These are phyloP conservation scores for Plasmopara muralis DNA, from an alignment of 352 stramenopile genomes.

Conservation along the genomic window DNA sequence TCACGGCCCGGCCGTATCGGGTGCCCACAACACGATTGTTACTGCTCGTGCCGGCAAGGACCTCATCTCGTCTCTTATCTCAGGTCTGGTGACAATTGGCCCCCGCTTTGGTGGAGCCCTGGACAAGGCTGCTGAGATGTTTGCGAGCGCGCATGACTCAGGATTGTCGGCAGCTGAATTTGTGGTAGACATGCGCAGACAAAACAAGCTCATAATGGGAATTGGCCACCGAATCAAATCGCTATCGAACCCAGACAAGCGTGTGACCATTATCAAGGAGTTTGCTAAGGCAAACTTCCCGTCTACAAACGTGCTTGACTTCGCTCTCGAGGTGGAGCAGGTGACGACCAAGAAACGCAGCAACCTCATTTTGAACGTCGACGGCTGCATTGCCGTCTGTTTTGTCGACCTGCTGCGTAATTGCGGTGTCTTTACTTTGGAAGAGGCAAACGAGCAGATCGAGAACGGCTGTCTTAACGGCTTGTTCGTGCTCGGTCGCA, in stretches of 20 bases:
- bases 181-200: conserved; percentile 91
- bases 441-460: conserved; percentile 93
- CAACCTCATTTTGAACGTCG: conserved; percentile 97
- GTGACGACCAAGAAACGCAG: conserved; percentile 96
- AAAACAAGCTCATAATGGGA: conserved; percentile 96
- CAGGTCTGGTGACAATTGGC: conserved; percentile 94
- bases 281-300: conserved; percentile 93
- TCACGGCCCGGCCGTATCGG: conserved; percentile 93
- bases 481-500: conserved; percentile 82
- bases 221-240: conserved; percentile 96
- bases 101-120: conserved; percentile 94
- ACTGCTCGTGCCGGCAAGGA: conserved; percentile 94
- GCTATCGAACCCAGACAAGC: conserved; percentile 93
- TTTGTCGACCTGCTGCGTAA: conserved; percentile 95
- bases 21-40: conserved; percentile 96
- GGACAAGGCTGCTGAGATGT: conserved; percentile 92
- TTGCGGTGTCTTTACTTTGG: conserved; percentile 84
- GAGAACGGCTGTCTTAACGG: conserved; percentile 94
- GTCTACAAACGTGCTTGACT: conserved; percentile 90
- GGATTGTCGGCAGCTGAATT: conserved; percentile 87
- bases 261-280: conserved; percentile 95
- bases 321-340: conserved; percentile 93
- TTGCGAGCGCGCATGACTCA: conserved; percentile 86
- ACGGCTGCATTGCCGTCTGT: conserved; percentile 94
- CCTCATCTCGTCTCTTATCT: conserved; percentile 94